phyloP scores from a whole-genome alignment of 768 basidiomycete genomes.

The Termitomyces eurrhizus region DNA sequence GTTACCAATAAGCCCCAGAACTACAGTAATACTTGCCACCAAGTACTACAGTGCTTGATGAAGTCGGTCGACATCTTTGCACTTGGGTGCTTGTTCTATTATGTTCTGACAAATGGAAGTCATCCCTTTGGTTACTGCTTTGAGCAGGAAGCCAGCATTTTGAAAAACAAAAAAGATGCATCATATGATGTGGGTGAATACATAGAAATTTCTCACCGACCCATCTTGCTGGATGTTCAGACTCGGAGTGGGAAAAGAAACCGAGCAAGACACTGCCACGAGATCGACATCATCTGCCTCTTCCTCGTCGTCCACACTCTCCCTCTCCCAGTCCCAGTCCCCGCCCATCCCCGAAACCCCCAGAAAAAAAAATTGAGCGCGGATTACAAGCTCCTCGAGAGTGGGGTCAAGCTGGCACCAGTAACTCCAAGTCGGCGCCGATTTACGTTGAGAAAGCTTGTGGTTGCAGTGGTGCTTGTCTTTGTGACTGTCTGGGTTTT shows the following conservation, averaged over 20 bases:
- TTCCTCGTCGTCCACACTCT: neutral
- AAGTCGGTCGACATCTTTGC: conserved; percentile 98
- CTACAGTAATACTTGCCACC: too few relatives aligned
- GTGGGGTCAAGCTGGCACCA: neutral
- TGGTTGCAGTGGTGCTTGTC: neutral
- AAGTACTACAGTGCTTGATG: conserved; percentile 69
- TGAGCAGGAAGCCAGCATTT: conserved; percentile 91
- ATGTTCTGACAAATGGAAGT: conserved; percentile 81
- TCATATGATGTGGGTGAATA: too few relatives aligned
- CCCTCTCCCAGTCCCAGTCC: neutral
- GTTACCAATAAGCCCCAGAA: neutral
- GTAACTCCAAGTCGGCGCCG: neutral
- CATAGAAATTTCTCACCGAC: too few relatives aligned
- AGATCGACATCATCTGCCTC: neutral
- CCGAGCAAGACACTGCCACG: neutral
- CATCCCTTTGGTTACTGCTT: conserved; percentile 95
- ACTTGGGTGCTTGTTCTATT: conserved; percentile 92
- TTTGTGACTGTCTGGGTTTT: neutral
- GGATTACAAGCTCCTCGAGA: neutral
- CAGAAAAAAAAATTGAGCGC: neutral
- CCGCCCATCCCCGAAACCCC: neutral
- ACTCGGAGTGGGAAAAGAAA: neutral
- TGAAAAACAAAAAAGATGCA: conserved; percentile 62
- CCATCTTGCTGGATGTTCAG: neutral
- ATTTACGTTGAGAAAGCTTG: neutral